These are phyloP conservation scores for Leccinum imitatum DNA, from an alignment of 768 basidiomycete genomes.

Conservation along the genomic window DNA sequence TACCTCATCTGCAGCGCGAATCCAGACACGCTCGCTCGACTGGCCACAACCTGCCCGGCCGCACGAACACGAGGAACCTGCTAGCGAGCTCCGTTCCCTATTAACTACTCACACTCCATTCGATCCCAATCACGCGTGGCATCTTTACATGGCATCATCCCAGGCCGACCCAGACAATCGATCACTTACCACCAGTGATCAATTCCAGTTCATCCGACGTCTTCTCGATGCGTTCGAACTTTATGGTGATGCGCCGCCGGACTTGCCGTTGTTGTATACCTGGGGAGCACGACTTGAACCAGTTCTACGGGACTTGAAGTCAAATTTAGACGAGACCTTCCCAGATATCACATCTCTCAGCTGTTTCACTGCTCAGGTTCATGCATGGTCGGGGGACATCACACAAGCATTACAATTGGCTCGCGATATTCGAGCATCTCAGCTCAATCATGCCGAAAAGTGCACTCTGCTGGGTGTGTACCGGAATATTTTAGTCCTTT, in stretches of 20 bases:
- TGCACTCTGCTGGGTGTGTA: conserved; percentile 33
- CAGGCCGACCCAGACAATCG: conserved; percentile 10
- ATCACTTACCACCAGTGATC: conserved; percentile 23
- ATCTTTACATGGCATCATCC: conserved; percentile 30
- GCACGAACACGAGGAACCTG: conserved; percentile 7
- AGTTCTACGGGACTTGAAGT: conserved; percentile 31
- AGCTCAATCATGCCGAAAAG: conserved; percentile 22
- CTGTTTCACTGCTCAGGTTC: conserved; percentile 33
- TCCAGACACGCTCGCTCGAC: conserved; percentile 12
- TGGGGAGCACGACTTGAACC: conserved; percentile 41
- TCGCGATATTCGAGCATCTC: conserved; percentile 24
- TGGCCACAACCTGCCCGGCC: conserved; percentile 3
- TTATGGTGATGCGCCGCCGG: conserved; percentile 12
- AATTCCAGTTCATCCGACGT: conserved; percentile 29
- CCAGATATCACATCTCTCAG: conserved; percentile 17
- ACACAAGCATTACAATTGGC: conserved; percentile 33
- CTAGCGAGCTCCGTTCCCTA: conserved; percentile 20
- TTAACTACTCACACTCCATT: conserved; percentile 23
- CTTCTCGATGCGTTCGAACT: conserved; percentile 19
- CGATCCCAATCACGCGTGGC: conserved; percentile 42
- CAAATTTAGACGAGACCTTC: conserved; percentile 22
- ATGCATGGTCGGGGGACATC: conserved; percentile 39
- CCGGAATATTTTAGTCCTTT: conserved; percentile 38
- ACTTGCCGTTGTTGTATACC: conserved; percentile 23
- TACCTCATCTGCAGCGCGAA: conserved; percentile 21